Conservation (phyloP, 345 rosid species). For the Eucalyptus virginea region DNA sequence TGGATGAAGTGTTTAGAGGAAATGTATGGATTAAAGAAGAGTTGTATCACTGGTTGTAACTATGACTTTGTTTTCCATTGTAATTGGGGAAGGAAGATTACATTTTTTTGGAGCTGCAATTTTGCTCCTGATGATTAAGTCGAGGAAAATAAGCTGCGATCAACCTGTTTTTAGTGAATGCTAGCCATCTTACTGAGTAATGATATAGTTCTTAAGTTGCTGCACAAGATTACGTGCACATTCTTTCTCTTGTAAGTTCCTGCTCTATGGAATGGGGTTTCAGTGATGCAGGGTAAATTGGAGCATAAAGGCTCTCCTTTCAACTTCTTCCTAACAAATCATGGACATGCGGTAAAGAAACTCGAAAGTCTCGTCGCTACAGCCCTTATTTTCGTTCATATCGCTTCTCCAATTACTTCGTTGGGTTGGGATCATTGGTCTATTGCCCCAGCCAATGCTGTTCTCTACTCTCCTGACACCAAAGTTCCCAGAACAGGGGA, state of each 20-base stretch:
- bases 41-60: not conserved
- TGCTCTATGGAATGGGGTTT: slow-evolving; percentile 16
- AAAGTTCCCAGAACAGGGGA: slow-evolving; percentile 94
- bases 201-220: not conserved
- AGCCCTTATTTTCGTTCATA: slow-evolving; percentile 41
- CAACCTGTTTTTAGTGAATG: not conserved
- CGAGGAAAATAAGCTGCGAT: not conserved
- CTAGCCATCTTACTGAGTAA: not conserved
- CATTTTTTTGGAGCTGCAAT: not conserved
- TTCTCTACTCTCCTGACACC: slow-evolving; percentile 83
- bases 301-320: not conserved
- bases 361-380: slow-evolving; percentile 36
- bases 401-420: slow-evolving; percentile 50
- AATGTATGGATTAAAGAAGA: not conserved
- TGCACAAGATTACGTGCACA: not conserved
- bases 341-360: slow-evolving; percentile 18
- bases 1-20: not conserved
- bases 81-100: not conserved
- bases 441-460: slow-evolving; percentile 52
- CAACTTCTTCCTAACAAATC: slow-evolving; percentile 8
- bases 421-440: slow-evolving; percentile 35
- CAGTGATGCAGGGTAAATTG: slow-evolving; percentile 43
- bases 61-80: not conserved
- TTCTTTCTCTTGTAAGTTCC: not conserved
- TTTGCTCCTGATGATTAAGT: not conserved